Evolutionary conservation across 306 rosid species (phyloP), one percentile per base, ranked within the genome.

Genomic region (Inga oerstediana): DNA sequence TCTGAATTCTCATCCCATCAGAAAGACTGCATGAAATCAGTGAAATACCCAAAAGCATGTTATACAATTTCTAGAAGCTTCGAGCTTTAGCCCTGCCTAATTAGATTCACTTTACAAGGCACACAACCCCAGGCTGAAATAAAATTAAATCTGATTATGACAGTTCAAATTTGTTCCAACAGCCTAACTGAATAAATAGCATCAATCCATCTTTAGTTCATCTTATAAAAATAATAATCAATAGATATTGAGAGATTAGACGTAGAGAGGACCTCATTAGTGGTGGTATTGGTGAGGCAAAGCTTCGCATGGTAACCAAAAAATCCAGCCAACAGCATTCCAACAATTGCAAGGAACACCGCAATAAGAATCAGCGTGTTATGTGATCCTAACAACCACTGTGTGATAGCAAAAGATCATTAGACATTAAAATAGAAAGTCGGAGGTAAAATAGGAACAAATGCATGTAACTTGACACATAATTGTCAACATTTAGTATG

Each of bases 351-450:
- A 77, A 94, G 93, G 89, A 96, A 94, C 86, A 94, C 92, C 87
- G 92, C 79, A 24, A 94, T 84, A 71, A 96, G 97, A 83, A 96
- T 88, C 88, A 92, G 97, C 69, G 92, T 96, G 76, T 96, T 91
- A 91, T 96, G 87, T 19, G 97, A 87, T 82, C 92, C 92, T 89
- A 96, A 84, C 84, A 92, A 76, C 97, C 98, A 96, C 99, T 94
- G 90, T 86, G 30, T 72, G 20, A 83, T 79, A 66, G 71, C 43
- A 83, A 69, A 80, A 82, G 68, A 72, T 24, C 72, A 81, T 78
- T n/a, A 73, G 80, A 54, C 58, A 72, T 76, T 37, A 39, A 64
- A 68, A 77, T 16, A 22, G 68, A 51, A 74, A 84, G 79, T 48
- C 75, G 37, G 66, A 43, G 75, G 73, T 11, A 71, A 41, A 71